These are phyloP conservation scores for Tetrahymena malaccensis DNA, from an alignment of 73 alveolate genomes.

Conservation along the genomic window DNA sequence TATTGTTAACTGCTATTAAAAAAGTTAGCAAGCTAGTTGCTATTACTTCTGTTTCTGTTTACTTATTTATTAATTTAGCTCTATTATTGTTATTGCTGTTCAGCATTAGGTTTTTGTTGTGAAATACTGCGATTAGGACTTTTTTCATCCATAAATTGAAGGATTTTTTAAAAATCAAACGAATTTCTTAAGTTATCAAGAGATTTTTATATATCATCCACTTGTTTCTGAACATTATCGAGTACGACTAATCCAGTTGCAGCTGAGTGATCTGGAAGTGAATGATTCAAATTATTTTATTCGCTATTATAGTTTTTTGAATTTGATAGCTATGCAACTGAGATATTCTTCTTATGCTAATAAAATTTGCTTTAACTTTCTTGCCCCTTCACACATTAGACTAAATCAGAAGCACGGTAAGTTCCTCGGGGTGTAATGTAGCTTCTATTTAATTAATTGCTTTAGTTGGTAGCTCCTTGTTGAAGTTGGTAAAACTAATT, in stretches of 20 bases:
- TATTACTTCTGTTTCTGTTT: not conserved
- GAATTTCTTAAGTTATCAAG: not conserved
- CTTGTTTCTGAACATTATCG: not conserved
- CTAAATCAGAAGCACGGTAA: not conserved
- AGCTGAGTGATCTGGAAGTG: not conserved
- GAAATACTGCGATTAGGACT: not conserved
- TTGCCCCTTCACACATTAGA: not conserved
- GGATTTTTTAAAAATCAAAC: not conserved
- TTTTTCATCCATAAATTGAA: not conserved
- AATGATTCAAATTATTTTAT: not conserved
- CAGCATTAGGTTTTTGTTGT: not conserved
- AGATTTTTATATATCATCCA: not conserved
- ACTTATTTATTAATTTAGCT: not conserved
- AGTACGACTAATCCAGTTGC: not conserved
- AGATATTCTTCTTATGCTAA: not conserved
- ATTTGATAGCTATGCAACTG: not conserved
- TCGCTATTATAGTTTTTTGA: not conserved
- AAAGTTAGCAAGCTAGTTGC: not conserved
- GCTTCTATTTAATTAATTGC: not conserved
- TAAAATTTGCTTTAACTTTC: not conserved
- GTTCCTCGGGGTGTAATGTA: not conserved
- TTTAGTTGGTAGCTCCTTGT: not conserved
- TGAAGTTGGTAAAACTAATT: not conserved
- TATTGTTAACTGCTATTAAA: not conserved
- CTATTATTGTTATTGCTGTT: not conserved